These are phyloP conservation scores for Aureobasidium mangrovei DNA, from an alignment of 2,329 filamentous ascomycete genomes.

Conservation along the genomic window DNA sequence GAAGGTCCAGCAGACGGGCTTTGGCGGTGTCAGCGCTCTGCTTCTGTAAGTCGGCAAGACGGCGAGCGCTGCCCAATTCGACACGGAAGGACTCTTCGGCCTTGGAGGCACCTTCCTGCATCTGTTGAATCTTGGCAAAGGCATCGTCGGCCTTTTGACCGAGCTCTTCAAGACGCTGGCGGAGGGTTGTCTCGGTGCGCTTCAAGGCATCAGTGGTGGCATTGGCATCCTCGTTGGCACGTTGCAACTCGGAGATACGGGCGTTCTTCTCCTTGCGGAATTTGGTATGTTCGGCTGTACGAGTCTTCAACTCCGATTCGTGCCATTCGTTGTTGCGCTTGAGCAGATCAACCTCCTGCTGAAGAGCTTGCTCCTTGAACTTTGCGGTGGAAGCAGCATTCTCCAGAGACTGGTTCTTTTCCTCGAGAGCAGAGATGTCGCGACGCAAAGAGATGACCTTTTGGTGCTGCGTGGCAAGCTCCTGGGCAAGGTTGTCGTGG, in stretches of 20 bases:
- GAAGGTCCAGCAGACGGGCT: constrained; percentile 60
- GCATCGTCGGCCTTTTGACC: constrained; percentile 82
- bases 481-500: constrained; percentile 76
- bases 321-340: constrained; percentile 91
- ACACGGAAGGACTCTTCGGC: constrained; percentile 80
- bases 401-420: constrained; percentile 73
- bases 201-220: constrained; percentile 68
- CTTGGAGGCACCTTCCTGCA: constrained; percentile 73
- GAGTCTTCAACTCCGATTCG: constrained; percentile 83
- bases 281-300: constrained; percentile 76
- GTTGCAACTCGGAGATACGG: constrained; percentile 78
- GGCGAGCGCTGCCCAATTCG: constrained; percentile 71
- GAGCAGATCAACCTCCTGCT: constrained; percentile 82
- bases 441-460: constrained; percentile 77
- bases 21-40: constrained; percentile 66
- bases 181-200: constrained; percentile 70
- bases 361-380: constrained; percentile 80
- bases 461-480: constrained; percentile 80
- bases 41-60: constrained; percentile 74
- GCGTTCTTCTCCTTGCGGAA: constrained; percentile 92
- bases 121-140: constrained; percentile 69
- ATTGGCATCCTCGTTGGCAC: constrained; percentile 75
- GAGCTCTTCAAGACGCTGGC: constrained; percentile 71
- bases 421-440: constrained; percentile 72
- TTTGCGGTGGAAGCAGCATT: constrained; percentile 72